Evolutionary conservation across 305 asterid species (phyloP), one percentile per base, ranked within the genome.

Genomic region (Solanum hybrid): DNA sequence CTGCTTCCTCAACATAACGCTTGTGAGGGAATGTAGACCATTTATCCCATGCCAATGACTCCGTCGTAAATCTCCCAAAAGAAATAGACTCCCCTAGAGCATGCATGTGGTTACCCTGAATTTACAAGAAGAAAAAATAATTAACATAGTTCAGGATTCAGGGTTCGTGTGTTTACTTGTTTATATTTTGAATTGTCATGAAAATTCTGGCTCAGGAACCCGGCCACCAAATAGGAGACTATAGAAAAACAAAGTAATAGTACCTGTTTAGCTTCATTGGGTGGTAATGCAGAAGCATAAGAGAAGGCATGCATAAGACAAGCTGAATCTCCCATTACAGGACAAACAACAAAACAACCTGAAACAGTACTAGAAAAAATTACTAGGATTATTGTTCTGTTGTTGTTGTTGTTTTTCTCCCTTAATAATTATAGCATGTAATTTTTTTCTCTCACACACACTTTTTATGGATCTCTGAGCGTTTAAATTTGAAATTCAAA

Each of bases 1-100:
- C 96, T 2, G 99, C 99, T 91, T 96, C 99, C 92, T 96, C 99
- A 2, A 96, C 99, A 77, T 97, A 95, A 22, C 95, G 95, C 89
- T 95, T 97, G 95, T 94, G 97, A 3, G 98, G 89, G 91, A 96
- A 97, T 31, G 97, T 76, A 1, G 99, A 97, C 97, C 98, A 93
- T 92, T 93, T 96, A 19, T 97, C 99, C 99, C 98, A 96, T 8
- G 98, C 92, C 42, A 95, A 88, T 10, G 98, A 92, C 73, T 97
- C 99, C 12, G 94, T 69, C 88, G 92, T 92, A 86, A 93, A 97
- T 91, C 98, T 93, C n/a, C 99, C 99, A 22, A 97, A 95, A 27
- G 99, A 96, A 87, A 96, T 88, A 4, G 99, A 97, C 17, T 95
- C 98, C 87, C 97, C 98, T 76, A 95, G 94, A 91, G 91, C 95